Evolutionary conservation across 2,329 filamentous ascomycete species (phyloP).

Genomic region (Botrytis byssoidea): DNA sequence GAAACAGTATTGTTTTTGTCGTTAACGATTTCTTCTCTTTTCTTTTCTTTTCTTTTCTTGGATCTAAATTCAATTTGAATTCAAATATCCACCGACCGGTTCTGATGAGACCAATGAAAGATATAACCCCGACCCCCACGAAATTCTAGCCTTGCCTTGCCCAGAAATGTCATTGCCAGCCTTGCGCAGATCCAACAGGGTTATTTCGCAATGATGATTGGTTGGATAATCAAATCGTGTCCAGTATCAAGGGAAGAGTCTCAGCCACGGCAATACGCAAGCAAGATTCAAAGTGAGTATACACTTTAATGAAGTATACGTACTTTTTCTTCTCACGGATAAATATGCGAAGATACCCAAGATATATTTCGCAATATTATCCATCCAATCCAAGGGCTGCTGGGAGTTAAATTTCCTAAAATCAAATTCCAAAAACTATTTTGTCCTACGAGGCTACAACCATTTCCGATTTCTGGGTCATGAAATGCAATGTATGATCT

Average conservation of each 20-base stretch:
- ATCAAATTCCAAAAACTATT: background rate
- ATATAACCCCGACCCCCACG: background rate
- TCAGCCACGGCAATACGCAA: slow-evolving; percentile 15
- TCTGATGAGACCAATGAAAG: background rate
- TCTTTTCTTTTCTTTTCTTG: background rate
- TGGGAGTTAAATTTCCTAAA: background rate
- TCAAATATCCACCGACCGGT: background rate
- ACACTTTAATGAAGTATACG: background rate
- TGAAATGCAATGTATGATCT: slow-evolving; percentile 26
- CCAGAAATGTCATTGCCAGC: slow-evolving; percentile 11
- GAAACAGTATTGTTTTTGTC: background rate
- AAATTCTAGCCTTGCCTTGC: background rate
- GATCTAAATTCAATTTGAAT: background rate
- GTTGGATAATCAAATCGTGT: slow-evolving; percentile 15
- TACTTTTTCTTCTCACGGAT: background rate
- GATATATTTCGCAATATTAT: background rate
- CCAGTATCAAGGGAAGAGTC: slow-evolving; percentile 14
- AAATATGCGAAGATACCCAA: slow-evolving; percentile 5
- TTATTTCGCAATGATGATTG: background rate
- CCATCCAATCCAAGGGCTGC: background rate
- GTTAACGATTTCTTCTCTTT: background rate
- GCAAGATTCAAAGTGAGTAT: background rate
- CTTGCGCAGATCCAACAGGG: slow-evolving; percentile 5
- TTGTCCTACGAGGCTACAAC: slow-evolving; percentile 1
- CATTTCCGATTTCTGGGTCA: background rate